Evolutionary conservation across 2,329 filamentous ascomycete species (phyloP).

Genomic region (Botryosphaeria dothidea): DNA sequence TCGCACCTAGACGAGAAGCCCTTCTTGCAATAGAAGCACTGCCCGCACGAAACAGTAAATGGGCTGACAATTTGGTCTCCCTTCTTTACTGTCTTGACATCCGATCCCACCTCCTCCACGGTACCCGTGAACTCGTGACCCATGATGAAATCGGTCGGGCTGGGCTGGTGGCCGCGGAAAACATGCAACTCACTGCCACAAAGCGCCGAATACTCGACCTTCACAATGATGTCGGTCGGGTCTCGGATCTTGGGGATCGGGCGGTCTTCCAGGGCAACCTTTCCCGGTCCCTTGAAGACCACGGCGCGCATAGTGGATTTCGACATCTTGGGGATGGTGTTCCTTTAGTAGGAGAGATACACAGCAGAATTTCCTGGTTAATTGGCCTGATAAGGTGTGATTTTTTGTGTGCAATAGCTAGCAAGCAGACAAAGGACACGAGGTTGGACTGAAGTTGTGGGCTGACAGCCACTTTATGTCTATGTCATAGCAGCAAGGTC

Average conservation of each 20-base stretch:
- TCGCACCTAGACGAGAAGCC: constrained; percentile 77
- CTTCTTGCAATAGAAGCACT: constrained; percentile 83
- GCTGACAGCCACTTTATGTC: constrained; percentile 9
- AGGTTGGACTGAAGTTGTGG: background rate
- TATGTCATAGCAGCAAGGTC: constrained; percentile 1
- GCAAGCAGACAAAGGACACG: background rate
- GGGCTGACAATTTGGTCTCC: constrained; percentile 81
- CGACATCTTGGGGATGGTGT: background rate
- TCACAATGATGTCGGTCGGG: constrained; percentile 76
- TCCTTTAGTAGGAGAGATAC: background rate
- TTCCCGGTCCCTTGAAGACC: constrained; percentile 76
- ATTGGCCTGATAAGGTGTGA: background rate
- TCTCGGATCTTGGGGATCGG: constrained; percentile 75
- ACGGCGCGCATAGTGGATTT: constrained; percentile 77
- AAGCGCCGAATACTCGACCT: constrained; percentile 78
- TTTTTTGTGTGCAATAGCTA: background rate
- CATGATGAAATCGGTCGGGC: constrained; percentile 65
- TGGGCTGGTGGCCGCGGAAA: constrained; percentile 78
- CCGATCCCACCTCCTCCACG: constrained; percentile 66
- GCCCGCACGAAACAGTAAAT: constrained; percentile 64
- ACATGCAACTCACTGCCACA: constrained; percentile 90
- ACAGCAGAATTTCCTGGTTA: background rate
- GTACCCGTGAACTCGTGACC: constrained; percentile 86
- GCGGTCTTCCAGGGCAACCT: constrained; percentile 75
- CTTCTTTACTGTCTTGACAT: constrained; percentile 67